Base-by-base conservation (phyloP, 2,329 filamentous ascomycete genomes). In the Sodiomyces alkalinus region DNA sequence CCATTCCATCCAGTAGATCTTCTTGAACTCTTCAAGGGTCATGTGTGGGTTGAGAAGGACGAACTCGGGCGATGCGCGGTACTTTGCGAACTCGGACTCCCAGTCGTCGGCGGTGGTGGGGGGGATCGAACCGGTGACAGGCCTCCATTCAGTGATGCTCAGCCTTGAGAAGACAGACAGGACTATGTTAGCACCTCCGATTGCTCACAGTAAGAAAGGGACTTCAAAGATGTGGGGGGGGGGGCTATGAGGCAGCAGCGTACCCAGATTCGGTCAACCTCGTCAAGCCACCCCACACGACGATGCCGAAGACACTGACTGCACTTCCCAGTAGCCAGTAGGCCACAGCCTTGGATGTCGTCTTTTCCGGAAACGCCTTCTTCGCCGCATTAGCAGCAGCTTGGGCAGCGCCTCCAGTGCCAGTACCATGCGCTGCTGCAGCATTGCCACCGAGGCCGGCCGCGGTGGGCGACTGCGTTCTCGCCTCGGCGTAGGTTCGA, bases 1-100 rank as follows among this genome's bases (percentile, higher is more conserved):
- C 90, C 90, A 98, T 62, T 98, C 90, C 90, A 96, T 96, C 53
- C 80, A 98, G 67, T 96, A 98, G 41, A 98, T 98, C 50, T 90
- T 79, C 56, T 96, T 94, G 62, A 96, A 98, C 51, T 98, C 90
- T 33, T 75, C 68, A 32, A 98, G 64, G 18, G 70, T 78, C 90
- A 98, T 98, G 51, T 82, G 72, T 18, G 86, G 79, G 58, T 98
- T 98, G 41, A 98, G 67, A 36, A 85, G 69, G 47, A 80, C 74
- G 59, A 87, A 98, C 55, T 98, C 90, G 36, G 90, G 90, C 13
- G 85, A 93, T 23, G 79, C 72, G 39, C 79, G 77, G 62, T 98
- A 98, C 55, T 92, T 90, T 31, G 74, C 62, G 57, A 96, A 98
- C 47, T 96, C 90, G 39, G 75, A 74, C 42, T 93, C 77, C 90